phyloP scores from a whole-genome alignment of 495 filamentous ascomycete genomes.

The Penicillium turbatum region DNA sequence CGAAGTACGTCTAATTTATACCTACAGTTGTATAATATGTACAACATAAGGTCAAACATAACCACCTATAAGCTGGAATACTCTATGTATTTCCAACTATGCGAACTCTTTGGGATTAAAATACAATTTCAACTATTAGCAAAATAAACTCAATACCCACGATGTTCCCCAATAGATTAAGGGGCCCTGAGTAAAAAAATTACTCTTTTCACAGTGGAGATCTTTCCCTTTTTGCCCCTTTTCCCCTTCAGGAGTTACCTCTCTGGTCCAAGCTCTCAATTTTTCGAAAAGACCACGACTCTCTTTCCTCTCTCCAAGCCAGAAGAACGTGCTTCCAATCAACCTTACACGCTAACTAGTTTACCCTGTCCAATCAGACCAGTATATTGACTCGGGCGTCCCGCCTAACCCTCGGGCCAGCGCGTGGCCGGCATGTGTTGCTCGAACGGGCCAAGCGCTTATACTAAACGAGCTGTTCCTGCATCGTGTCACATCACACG shows the following conservation, averaged over 20 bases:
- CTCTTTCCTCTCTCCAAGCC: background rate
- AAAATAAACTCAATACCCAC: background rate
- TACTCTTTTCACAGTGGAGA: background rate
- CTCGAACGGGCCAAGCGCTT: slow-evolving; percentile 18
- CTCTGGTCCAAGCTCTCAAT: background rate
- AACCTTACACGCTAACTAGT: background rate
- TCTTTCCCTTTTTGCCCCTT: slow-evolving; percentile 6
- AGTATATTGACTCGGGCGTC: slow-evolving; percentile 5
- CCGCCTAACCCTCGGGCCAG: slow-evolving; percentile 21
- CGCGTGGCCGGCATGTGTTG: slow-evolving; percentile 17
- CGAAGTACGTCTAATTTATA: too few relatives aligned
- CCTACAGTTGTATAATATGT: too few relatives aligned
- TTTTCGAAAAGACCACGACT: too few relatives aligned
- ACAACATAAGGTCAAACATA: too few relatives aligned
- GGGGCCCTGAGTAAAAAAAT: slow-evolving; percentile 5
- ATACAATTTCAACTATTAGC: background rate
- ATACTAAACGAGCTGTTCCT: background rate
- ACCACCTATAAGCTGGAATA: too few relatives aligned
- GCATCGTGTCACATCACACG: slow-evolving; percentile 6
- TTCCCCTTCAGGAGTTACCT: background rate
- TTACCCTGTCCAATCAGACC: slow-evolving; percentile 6
- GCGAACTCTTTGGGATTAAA: background rate
- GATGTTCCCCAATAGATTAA: slow-evolving; percentile 12
- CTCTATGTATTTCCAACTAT: too few relatives aligned
- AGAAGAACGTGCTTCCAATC: slow-evolving; percentile 11